phyloP scores from a whole-genome alignment of 2,329 filamentous ascomycete species.

The Colletotrichum sp. region DNA sequence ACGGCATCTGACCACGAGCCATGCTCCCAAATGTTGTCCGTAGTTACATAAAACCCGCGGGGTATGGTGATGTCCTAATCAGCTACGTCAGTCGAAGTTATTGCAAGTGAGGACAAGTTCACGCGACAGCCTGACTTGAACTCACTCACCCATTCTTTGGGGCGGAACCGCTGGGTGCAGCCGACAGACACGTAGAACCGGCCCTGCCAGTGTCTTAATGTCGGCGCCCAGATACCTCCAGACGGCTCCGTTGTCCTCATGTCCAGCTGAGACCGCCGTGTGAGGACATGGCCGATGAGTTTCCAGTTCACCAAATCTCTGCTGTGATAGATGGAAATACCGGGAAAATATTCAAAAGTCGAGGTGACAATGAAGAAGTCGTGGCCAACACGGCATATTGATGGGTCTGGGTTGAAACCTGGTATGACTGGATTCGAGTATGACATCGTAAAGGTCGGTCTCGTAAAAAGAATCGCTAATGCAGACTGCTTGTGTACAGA shows the following conservation, averaged over 20 bases:
- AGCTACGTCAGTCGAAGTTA: too few relatives aligned
- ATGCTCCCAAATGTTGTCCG: neutral
- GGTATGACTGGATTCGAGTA: neutral
- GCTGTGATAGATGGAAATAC: neutral
- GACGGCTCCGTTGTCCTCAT: neutral
- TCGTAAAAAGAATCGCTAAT: too few relatives aligned
- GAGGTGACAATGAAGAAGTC: neutral
- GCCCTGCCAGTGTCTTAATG: neutral
- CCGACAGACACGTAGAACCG: neutral
- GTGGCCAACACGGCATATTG: neutral
- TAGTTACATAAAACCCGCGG: neutral
- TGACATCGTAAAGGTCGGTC: neutral
- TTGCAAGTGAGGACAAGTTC: too few relatives aligned
- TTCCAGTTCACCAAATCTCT: neutral
- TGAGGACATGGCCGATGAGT: neutral
- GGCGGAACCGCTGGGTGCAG: neutral
- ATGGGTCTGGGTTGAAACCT: neutral
- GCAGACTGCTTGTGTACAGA: too few relatives aligned
- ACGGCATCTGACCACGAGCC: neutral
- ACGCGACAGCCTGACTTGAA: neutral
- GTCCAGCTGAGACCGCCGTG: neutral
- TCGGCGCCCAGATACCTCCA: neutral
- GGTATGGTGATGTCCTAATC: neutral
- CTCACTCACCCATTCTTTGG: neutral
- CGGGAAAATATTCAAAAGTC: neutral